Evolutionary conservation across 768 basidiomycete species (phyloP), one percentile per base, ranked within the genome.

Genomic region (Coprinellus micaceus): DNA sequence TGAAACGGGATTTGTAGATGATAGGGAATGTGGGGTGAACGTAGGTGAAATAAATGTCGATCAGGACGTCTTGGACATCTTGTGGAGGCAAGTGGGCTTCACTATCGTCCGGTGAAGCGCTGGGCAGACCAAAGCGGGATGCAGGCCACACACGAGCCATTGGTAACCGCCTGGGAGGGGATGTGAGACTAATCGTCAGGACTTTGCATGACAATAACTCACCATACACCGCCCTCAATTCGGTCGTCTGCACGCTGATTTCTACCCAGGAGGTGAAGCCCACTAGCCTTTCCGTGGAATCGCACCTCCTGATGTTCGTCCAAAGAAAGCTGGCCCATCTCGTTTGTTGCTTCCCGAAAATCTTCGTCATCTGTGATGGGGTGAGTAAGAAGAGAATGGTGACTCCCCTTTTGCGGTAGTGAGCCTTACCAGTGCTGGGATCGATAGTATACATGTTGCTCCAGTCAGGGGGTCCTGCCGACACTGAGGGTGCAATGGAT

Each of bases 1-100:
- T 66, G 68, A 94, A 92, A 21, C 81, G 78, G 12, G 69, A 72
- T 69, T 86, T 89, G 69, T 90, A 83, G n/a, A 94, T 70, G 45
- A 94, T 77, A 6, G 93, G 94, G 63, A 90, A 89, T 52, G 85
- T 77, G 5, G 93, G 91, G 61, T 95, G 92, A 28, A 89, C 84
- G 63, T 91, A 88, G 11, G 82, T 82, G 70, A 94, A 94, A 68
- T 91, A 95, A 7, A 92, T 72, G 29, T 82, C 79, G 49, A 94
- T 67, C 3, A 94, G 76, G 37, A 77, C 80, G 55, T 88, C 82
- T 67, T 91, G 91, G 30, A 82, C 71, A 17, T 78, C 76, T 21
- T 75, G 63, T 25, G 86, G 75, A 15, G 92, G 92, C 39, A 94
- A 69, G 13, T 70, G 71, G 30, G 82, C 74, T 37, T 75, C 66